phyloP scores from a whole-genome alignment of 177 flowering plant genomes.

The Tripterygium wilfordii region DNA sequence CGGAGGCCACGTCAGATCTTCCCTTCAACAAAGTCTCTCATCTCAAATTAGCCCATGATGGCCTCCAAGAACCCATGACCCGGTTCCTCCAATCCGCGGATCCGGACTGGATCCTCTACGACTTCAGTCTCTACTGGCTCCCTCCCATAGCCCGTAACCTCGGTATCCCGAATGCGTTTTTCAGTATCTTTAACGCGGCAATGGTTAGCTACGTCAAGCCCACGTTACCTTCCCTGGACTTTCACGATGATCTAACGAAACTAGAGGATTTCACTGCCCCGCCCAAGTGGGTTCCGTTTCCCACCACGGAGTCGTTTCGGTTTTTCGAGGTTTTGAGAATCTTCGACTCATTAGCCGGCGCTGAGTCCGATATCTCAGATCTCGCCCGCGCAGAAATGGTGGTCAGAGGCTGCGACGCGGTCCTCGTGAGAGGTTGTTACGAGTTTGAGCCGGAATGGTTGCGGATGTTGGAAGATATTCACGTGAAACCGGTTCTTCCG shows the following conservation, averaged over 20 bases:
- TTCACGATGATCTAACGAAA: no score
- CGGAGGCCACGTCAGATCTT: conserved; percentile 26
- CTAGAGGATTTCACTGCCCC: conserved; percentile 20
- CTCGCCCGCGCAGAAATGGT: conserved; percentile 2
- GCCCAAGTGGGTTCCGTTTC: conserved; percentile 34
- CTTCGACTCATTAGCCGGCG: neutral
- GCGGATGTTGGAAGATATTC: conserved; percentile 11
- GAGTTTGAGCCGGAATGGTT: conserved; percentile 39
- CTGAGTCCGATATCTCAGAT: conserved; percentile 16
- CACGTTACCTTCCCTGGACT: no score
- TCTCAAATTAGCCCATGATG: conserved; percentile 31
- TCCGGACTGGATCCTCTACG: conserved; percentile 35
- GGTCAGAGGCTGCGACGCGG: conserved; percentile 8
- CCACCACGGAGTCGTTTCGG: conserved; percentile 8
- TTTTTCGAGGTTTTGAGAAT: conserved; percentile 11
- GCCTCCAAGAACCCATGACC: conserved; percentile 9
- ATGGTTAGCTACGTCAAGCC: no score
- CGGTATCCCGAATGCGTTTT: conserved; percentile 15
- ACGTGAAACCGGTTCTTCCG: conserved; percentile 29
- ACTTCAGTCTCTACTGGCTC: conserved; percentile 29
- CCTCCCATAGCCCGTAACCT: conserved; percentile 11
- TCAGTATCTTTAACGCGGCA: conserved; percentile 14
- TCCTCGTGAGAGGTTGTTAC: conserved; percentile 21
- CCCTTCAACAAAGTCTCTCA: conserved; percentile 9
- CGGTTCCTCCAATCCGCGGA: conserved; percentile 8